Percentiles rank a stretch among this genome's conserved stretches.
Conservation (phyloP, 1,284 basidiomycete genomes). For the Rhodotorula sp. region DNA sequence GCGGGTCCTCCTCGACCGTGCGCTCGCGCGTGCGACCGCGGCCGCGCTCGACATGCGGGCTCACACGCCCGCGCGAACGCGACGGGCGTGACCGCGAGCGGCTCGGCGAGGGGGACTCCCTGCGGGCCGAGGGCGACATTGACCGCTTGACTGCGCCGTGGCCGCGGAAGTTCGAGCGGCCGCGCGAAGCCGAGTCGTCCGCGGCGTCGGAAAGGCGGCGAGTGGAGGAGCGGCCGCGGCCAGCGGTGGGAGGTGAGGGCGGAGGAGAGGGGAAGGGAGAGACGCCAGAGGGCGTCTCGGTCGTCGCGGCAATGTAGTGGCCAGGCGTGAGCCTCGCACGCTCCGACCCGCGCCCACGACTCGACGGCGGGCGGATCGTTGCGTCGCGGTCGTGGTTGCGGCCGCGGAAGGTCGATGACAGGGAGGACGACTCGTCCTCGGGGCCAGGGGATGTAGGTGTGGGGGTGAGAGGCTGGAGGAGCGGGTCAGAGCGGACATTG, state of each 20-base stretch:
- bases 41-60: neutral
- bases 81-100: neutral
- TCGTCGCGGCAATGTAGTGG: conserved; percentile 34
- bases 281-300: conserved; percentile 19
- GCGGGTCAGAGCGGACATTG: conserved; percentile 5
- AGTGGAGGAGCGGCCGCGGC: conserved; percentile 30
- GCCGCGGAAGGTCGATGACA: neutral
- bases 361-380: conserved; percentile 20
- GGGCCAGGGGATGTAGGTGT: neutral
- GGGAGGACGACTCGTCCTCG: neutral
- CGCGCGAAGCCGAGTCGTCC: conserved; percentile 14
- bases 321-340: conserved; percentile 26
- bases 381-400: conserved; percentile 24
- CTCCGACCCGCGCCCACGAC: neutral
- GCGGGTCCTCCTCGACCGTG: conserved; percentile 6
- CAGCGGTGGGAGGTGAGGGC: conserved; percentile 25
- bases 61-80: conserved; percentile 13
- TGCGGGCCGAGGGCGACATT: conserved; percentile 16
- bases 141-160: conserved; percentile 23
- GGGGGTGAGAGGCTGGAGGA: conserved; percentile 10
- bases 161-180: conserved; percentile 27
- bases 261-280: conserved; percentile 33
- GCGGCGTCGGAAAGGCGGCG: conserved; percentile 6
- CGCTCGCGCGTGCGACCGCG: conserved; percentile 17
- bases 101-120: conserved; percentile 1